Evolutionary conservation across 2,329 filamentous ascomycete genomes (phyloP).

Genomic region (Lojkania enalia): DNA sequence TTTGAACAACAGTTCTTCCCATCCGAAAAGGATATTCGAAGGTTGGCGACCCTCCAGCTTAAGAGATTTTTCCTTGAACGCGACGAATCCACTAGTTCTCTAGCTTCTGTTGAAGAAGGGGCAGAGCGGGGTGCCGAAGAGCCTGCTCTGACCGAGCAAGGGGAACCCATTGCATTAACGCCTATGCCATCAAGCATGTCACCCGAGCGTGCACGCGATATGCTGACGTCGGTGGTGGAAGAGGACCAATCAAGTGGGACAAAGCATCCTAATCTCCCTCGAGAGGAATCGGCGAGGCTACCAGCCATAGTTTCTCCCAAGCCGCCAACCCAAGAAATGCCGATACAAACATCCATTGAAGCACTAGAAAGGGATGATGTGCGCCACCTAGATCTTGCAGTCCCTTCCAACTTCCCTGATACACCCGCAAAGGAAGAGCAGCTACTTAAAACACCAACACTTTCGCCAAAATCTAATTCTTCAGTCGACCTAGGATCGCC

Average conservation of each 20-base stretch:
- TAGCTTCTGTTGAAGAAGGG: constrained; percentile 69
- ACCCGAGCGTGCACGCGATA: constrained; percentile 65
- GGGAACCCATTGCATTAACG: constrained; percentile 30
- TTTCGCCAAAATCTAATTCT: constrained; percentile 20
- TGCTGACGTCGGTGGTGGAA: constrained; percentile 67
- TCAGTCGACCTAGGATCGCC: constrained; percentile 31
- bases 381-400: constrained; percentile 64
- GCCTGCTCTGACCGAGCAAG: constrained; percentile 34
- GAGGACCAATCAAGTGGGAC: constrained; percentile 54
- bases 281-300: background rate
- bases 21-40: constrained; percentile 91
- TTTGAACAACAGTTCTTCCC: constrained; percentile 94
- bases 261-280: constrained; percentile 10
- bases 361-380: constrained; percentile 57
- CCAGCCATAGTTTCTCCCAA: constrained; percentile 13
- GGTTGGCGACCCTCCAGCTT: constrained; percentile 87
- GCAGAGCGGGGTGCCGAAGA: constrained; percentile 51
- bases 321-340: constrained; percentile 17
- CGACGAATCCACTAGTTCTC: constrained; percentile 76
- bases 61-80: constrained; percentile 92
- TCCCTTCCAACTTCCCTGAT: constrained; percentile 48
- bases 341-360: constrained; percentile 36
- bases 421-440: constrained; percentile 25
- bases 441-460: constrained; percentile 30
- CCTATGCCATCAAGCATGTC: constrained; percentile 51